These are phyloP conservation scores for Phytophthora capsici DNA, from an alignment of 352 stramenopile genomes.

Conservation along the genomic window DNA sequence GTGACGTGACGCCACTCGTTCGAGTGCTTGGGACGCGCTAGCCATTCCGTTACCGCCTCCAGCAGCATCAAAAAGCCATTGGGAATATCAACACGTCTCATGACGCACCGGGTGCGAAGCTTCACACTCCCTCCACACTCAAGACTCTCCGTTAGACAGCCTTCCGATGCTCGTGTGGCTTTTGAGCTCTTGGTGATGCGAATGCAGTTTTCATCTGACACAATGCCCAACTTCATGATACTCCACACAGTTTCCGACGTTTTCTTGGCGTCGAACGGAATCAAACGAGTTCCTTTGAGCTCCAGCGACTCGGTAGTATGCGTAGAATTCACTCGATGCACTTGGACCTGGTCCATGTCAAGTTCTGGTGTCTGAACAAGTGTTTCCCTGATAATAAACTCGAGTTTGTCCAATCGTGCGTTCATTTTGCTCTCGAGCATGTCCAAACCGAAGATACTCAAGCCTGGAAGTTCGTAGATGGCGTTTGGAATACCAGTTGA, in stretches of 20 bases:
- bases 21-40: neutral
- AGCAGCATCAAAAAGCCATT: constrained; percentile 1
- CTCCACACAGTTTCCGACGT: neutral
- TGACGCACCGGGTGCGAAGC: neutral
- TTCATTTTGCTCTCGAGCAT: constrained; percentile 1
- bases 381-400: neutral
- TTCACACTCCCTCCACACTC: neutral
- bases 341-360: neutral
- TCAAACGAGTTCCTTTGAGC: neutral
- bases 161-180: neutral
- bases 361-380: neutral
- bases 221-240: neutral
- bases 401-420: neutral
- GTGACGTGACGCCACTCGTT: neutral
- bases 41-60: constrained; percentile 5
- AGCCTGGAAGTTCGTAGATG: neutral
- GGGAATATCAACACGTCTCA: constrained; percentile 1
- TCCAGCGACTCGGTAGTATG: neutral
- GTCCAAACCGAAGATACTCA: neutral
- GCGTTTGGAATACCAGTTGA: neutral
- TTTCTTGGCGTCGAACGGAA: neutral
- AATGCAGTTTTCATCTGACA: neutral
- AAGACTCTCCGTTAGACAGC: neutral
- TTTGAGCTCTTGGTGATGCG: neutral
- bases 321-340: neutral